These are phyloP conservation scores for Cardamine occulta DNA, from an alignment of 345 rosid species.

Conservation along the genomic window DNA sequence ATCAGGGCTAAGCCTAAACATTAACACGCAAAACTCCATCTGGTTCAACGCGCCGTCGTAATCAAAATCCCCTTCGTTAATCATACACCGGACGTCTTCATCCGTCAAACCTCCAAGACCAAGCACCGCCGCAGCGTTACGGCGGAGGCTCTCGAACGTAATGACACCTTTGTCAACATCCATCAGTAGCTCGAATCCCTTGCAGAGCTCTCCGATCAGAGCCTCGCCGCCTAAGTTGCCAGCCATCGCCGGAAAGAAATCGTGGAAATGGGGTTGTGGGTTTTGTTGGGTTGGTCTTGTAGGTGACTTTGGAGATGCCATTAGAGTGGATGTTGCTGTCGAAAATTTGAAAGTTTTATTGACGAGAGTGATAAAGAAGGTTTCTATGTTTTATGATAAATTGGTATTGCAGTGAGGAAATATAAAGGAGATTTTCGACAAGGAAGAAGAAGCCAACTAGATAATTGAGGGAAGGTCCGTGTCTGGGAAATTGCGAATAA, in stretches of 20 bases:
- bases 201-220: constrained; percentile 73
- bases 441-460: constrained; percentile 53
- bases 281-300: constrained; percentile 43
- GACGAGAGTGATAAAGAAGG: background rate
- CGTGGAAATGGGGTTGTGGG: constrained; percentile 55
- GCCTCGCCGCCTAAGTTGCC: constrained; percentile 80
- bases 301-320: constrained; percentile 47
- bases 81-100: constrained; percentile 67
- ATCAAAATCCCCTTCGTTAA: constrained; percentile 74
- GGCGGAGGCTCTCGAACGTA: constrained; percentile 71
- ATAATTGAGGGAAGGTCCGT: constrained; percentile 29
- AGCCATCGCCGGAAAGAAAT: constrained; percentile 77
- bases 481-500: constrained; percentile 6
- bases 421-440: constrained; percentile 55
- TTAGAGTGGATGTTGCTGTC: constrained; percentile 7
- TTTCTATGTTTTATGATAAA: background rate
- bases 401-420: background rate
- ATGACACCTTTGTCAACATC: constrained; percentile 71
- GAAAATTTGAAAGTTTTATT: background rate
- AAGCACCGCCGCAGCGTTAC: constrained; percentile 60
- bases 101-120: constrained; percentile 77
- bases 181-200: constrained; percentile 75
- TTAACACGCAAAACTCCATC: constrained; percentile 92
- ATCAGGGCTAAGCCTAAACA: constrained; percentile 85
- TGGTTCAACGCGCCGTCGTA: constrained; percentile 79